phyloP scores from a whole-genome alignment of 345 rosid species.

The Salix udensis region DNA sequence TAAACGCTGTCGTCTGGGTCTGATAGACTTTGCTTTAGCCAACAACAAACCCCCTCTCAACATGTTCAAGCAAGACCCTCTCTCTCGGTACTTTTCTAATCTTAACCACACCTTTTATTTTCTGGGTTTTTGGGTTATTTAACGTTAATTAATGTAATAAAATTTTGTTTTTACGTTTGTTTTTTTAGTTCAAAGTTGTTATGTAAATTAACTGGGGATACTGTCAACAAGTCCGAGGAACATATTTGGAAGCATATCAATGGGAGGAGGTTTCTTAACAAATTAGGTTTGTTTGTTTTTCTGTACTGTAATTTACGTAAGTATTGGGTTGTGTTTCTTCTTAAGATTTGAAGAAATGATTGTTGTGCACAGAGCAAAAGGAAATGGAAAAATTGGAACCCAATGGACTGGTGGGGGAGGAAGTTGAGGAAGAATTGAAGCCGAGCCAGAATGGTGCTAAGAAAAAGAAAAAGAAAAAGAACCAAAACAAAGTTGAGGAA shows the following conservation, averaged over 20 bases:
- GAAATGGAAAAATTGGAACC: conserved; percentile 40
- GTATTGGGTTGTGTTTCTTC: not conserved
- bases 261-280: conserved; percentile 77
- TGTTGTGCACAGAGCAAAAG: conserved; percentile 52
- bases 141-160: not conserved
- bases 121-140: not conserved
- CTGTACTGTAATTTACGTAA: not conserved
- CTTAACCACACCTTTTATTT: not conserved
- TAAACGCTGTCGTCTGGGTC: conserved; percentile 85
- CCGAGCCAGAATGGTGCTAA: conserved; percentile 18
- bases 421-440: conserved; percentile 22
- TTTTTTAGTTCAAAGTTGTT: conserved; percentile 64
- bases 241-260: conserved; percentile 92
- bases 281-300: conserved; percentile 43
- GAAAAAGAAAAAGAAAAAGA: conserved; percentile 28
- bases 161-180: conserved; percentile 1
- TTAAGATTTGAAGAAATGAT: conserved; percentile 1
- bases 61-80: conserved; percentile 71
- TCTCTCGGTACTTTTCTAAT: conserved; percentile 43
- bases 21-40: conserved; percentile 67
- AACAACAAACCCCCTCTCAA: conserved; percentile 67
- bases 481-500: conserved; percentile 35
- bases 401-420: conserved; percentile 22
- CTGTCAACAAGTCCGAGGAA: conserved; percentile 79
- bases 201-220: conserved; percentile 85